Percentiles rank a stretch among this genome's conserved stretches.
These are phyloP conservation scores for Neostapfia colusana DNA, from an alignment of 176 grass and related monocot genomes.

Conservation along the genomic window DNA sequence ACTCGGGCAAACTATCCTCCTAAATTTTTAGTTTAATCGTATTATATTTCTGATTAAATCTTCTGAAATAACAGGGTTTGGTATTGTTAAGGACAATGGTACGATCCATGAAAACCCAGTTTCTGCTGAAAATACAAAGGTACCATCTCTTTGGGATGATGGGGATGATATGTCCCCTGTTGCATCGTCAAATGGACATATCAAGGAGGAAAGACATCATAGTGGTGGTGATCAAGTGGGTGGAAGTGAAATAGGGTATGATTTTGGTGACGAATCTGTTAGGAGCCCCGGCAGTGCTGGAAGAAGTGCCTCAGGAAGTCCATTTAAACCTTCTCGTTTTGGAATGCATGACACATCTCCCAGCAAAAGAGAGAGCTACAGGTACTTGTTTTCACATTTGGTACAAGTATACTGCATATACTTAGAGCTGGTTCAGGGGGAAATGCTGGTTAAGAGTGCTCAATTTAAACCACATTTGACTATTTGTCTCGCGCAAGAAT, in stretches of 20 bases:
- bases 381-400: slow-evolving; percentile 45
- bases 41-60: slow-evolving; percentile 22
- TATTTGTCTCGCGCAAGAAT: slow-evolving; percentile 5
- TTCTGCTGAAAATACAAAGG: slow-evolving; percentile 53
- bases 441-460: background rate
- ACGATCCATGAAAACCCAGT: slow-evolving; percentile 62
- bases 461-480: background rate
- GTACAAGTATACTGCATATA: background rate
- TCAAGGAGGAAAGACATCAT: slow-evolving; percentile 60
- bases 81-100: slow-evolving; percentile 69
- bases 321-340: slow-evolving; percentile 74
- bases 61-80: slow-evolving; percentile 65
- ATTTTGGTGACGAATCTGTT: slow-evolving; percentile 77
- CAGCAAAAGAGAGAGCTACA: slow-evolving; percentile 69
- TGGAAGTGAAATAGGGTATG: slow-evolving; percentile 71
- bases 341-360: slow-evolving; percentile 59
- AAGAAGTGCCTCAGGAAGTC: slow-evolving; percentile 87
- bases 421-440: background rate
- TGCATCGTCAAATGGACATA: slow-evolving; percentile 74
- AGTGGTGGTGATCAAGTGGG: slow-evolving; percentile 42
- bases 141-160: slow-evolving; percentile 76
- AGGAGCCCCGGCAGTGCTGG: slow-evolving; percentile 68
- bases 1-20: background rate
- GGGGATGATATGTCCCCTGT: slow-evolving; percentile 64
- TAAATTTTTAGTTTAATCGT: slow-evolving; percentile 9